Base-by-base conservation (phyloP, 331 rosid genomes). In the Phaseolus coccineus region DNA sequence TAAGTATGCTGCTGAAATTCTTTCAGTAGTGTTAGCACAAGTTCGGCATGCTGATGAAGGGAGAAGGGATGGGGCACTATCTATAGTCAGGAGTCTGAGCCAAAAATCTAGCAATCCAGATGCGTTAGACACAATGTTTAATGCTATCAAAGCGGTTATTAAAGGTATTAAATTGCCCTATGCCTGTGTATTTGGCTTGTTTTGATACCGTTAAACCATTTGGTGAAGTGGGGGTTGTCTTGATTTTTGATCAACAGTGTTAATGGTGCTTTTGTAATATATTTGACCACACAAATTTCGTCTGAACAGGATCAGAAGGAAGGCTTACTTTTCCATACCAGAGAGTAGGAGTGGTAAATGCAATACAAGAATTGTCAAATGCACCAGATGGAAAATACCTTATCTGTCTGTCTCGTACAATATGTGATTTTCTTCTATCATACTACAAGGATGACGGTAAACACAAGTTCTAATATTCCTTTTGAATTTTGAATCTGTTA, bases 271-370 rank as follows among this genome's bases (percentile, higher is more conserved):
- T 76, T 78, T 63, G 25, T 76, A 65, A 51, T 82, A 47, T 64
- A 66, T 79, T 66, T 82, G 68, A 57, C 63, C 82, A 50, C 46
- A 13, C 48, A 27, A 28, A 39, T 82, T 79, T 81, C 61, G 28
- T 77, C 83, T 72, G 9, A 76, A 48, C 84, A 96, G 98, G 99
- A 46, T 88, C 96, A 28, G 99, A 93, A 88, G 99, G 99, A 82
- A 96, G 99, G 83, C 90, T 96, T 79, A 88, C 97, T 30, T 91
- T 91, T 84, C 96, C 99, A 71, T 93, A 91, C 89, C 99, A 96
- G 89, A 86, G 99, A 84, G 84, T 88, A 79, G 98, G 98, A 57
- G 87, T 93, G 97, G 89, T 93, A 76, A 90, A 87, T 82, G 90
- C 85, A 11, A 83, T 96, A 77, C 93, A 89, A 83, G 94, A 96